A percentile compares a stretch with the other conserved stretches of the same genome.
Evolutionary conservation across 306 rosid genomes (phyloP).

Genomic region (Citrullus amarus): DNA sequence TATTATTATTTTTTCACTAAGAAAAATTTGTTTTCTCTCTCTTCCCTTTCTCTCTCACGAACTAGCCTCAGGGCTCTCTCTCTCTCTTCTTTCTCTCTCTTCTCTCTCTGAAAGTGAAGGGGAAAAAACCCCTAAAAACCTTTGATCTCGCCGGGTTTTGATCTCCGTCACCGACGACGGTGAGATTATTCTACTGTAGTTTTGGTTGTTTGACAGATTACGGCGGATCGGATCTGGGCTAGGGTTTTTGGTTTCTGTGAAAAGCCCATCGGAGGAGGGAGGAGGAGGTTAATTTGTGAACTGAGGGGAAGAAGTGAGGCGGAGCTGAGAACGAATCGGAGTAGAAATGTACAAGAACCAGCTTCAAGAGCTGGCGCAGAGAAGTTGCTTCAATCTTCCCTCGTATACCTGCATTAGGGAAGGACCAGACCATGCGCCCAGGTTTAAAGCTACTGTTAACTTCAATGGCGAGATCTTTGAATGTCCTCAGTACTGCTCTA

Average conservation of each 20-base stretch:
- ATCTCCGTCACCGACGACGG: slow-evolving; percentile 9
- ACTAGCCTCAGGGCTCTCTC: slow-evolving; percentile 1
- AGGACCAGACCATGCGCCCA: slow-evolving; percentile 99
- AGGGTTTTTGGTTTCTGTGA: not conserved
- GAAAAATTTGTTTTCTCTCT: slow-evolving; percentile 5
- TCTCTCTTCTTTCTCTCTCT: not conserved
- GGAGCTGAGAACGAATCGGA: slow-evolving; percentile 6
- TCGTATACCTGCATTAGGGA: slow-evolving; percentile 93
- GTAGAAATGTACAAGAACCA: slow-evolving; percentile 99
- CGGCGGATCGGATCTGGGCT: not conserved
- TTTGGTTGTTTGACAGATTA: not conserved
- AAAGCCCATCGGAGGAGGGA: not conserved
- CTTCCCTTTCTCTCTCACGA: slow-evolving; percentile 6
- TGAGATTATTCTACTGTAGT: not conserved
- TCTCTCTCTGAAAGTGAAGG: not conserved
- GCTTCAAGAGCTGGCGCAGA: slow-evolving; percentile 99
- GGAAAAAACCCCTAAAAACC: slow-evolving; percentile 3
- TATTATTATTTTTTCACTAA: slow-evolving; percentile 16
- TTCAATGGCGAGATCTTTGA: slow-evolving; percentile 97
- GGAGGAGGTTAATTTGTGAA: not conserved
- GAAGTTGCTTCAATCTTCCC: slow-evolving; percentile 98
- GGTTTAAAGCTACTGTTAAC: slow-evolving; percentile 94
- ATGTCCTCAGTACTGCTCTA: slow-evolving; percentile 84
- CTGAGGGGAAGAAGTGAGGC: not conserved
- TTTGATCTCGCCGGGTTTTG: slow-evolving; percentile 8